Base-by-base conservation (phyloP, 179 eudicot species). In the Heliamphora pulchella region DNA sequence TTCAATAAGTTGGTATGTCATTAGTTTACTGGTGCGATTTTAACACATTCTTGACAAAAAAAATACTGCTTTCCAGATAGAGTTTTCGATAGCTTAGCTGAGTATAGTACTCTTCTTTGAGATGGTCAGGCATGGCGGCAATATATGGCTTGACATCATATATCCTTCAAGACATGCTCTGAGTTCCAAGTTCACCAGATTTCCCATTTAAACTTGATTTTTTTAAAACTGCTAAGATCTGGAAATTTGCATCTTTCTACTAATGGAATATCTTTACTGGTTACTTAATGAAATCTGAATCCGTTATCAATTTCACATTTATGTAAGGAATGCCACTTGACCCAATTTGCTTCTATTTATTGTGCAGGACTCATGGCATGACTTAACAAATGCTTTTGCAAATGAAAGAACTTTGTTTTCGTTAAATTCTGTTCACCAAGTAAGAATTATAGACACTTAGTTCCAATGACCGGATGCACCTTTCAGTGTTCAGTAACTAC, bases 321-420 rank as follows among this genome's bases (percentile, higher is more conserved):
- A 9, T 3, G 54, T 79, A 5, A 50, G 67, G 6, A 62, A 68
- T 80, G 44, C 10, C 39, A 47, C 41, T 20, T 78, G 3, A 74
- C 50, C 59, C 62, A 1, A 2, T 63, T 61, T 66, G 59, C 15
- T 18, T 44, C 61, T 46, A 50, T 48, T 78, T 78, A 15, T 79
- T 47, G 78, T 90, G 87, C 90, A 96, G 99, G 99, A 90, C 55
- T 89, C 99, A 11, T 96, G 99, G 99, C 86, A 81, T 82, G 87
- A 86, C 81, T 82, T 96, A 77, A 97, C 96, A 77, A 89, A 85
- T 82, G 82, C 89, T 80, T 96, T 96, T 85, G 89, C 89, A 47
- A 90, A 81, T 74, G 94, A 93, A n/a, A 87, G 89, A 81, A 85
- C 59, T 76, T 75, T 94, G 77, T 88, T 96, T 82, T 86, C 88